Conservation (phyloP, 2,329 filamentous ascomycete genomes). For the Fusarium brevicatenulatum region DNA sequence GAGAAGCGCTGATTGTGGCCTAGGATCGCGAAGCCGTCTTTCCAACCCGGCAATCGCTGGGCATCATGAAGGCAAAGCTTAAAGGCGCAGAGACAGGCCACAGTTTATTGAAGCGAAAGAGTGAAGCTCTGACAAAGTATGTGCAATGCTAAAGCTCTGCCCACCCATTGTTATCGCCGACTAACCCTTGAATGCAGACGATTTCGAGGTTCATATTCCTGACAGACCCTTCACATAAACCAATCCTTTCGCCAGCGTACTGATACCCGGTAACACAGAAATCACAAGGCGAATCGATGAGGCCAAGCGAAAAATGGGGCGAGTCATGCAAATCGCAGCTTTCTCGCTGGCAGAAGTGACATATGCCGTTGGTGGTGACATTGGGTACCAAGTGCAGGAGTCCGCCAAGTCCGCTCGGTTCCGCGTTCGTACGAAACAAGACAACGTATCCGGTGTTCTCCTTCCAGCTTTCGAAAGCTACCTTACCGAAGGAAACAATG, state of each 20-base stretch:
- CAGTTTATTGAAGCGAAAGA: conserved; percentile 96
- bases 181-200: conserved; percentile 65
- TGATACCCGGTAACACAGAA: conserved; percentile 63
- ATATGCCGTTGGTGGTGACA: conserved; percentile 94
- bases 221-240: not conserved
- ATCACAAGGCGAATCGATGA: conserved; percentile 98
- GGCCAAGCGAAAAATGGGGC: conserved; percentile 98
- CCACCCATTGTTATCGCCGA: not conserved
- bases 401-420: conserved; percentile 93
- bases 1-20: conserved; percentile 14
- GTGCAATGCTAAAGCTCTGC: conserved; percentile 40
- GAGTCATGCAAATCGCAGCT: conserved; percentile 98
- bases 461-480: conserved; percentile 94
- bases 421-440: conserved; percentile 92
- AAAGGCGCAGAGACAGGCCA: conserved; percentile 93
- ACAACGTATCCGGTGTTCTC: conserved; percentile 97
- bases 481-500: conserved; percentile 87
- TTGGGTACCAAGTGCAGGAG: conserved; percentile 97
- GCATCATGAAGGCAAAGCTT: conserved; percentile 97
- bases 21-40: conserved; percentile 97
- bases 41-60: conserved; percentile 95
- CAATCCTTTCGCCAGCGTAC: conserved; percentile 17
- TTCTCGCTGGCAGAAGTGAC: conserved; percentile 98
- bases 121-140: conserved; percentile 96
- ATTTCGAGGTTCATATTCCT: conserved; percentile 75